These are phyloP conservation scores for Psidium guajava DNA, from an alignment of 345 rosid species.

Conservation along the genomic window DNA sequence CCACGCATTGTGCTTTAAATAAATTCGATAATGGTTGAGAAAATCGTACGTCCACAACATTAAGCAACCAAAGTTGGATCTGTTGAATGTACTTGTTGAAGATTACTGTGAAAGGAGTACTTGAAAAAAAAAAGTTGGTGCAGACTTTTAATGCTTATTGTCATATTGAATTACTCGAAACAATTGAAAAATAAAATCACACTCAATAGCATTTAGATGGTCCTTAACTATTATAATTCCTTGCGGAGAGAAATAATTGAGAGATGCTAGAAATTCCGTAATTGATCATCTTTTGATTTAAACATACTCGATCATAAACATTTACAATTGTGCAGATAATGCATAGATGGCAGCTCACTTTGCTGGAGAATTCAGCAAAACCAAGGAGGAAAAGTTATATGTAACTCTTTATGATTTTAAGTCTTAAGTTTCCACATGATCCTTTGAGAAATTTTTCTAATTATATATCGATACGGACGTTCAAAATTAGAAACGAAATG, in stretches of 20 bases:
- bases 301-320: neutral
- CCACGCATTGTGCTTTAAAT: rapidly evolving
- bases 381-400: neutral
- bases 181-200: neutral
- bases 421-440: neutral
- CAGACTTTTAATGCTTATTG: neutral
- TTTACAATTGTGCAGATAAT: neutral
- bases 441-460: neutral
- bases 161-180: neutral
- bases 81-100: neutral
- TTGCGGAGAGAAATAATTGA: neutral
- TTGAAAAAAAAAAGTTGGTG: neutral
- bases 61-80: neutral
- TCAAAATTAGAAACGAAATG: neutral
- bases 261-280: neutral
- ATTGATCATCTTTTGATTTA: neutral
- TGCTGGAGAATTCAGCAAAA: neutral
- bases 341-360: neutral
- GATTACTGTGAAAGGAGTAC: neutral
- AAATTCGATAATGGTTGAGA: neutral
- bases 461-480: neutral
- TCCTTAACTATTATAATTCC: neutral
- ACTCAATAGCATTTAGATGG: neutral
- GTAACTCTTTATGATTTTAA: neutral
- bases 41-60: neutral